Evolutionary conservation across 495 filamentous ascomycete species (phyloP), one percentile per base, ranked within the genome.

Genomic region (Symbiotaphrina buchneri): DNA sequence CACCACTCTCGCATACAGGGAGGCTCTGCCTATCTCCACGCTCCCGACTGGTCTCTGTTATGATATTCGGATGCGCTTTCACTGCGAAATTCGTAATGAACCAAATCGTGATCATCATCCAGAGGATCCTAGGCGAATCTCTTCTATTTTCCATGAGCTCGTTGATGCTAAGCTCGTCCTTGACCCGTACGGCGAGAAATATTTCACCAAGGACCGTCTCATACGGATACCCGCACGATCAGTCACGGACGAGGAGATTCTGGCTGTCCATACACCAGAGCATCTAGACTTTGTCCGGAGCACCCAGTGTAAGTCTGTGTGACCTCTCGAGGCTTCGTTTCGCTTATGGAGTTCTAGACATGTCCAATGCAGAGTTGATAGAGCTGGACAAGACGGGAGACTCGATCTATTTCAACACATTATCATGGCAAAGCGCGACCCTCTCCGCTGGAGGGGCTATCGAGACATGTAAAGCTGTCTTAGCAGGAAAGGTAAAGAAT

Each of bases 381-480:
- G 45, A 58, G 0, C 47, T 79, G 35, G 70, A 76, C 37, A 57
- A 65, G 21, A 58, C 61, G 1, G 61, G 69, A 16, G 83, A 83
- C 40, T 95, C 90, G 0, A 65, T 99, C 7, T 99, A 99, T 39
- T 77, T 92, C 39, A 82, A 85, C 38, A 61, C 59, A 16, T 56
- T 78, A 37, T 87, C 83, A 0, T 92, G 73, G 43, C 55, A 63
- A n/a, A 77, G 78, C 21, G 70, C 85, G 0, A 50, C 73, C 10
- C 58, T 99, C 16, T 82, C 85, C 1, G 80, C 76, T n/a, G 87
- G 87, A 23, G 87, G 85, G 17, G 84, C 83, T 5, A 93, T 95
- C 36, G 90, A 97, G 47, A 90, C 83, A 0, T 90, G 82, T 48
- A 63, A 80, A 40, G 72, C 75, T 18, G 83, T 97, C 1, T 72